Evolutionary conservation across 257 asterid species (phyloP).

Genomic region (Nicotiana benthamiana): DNA sequence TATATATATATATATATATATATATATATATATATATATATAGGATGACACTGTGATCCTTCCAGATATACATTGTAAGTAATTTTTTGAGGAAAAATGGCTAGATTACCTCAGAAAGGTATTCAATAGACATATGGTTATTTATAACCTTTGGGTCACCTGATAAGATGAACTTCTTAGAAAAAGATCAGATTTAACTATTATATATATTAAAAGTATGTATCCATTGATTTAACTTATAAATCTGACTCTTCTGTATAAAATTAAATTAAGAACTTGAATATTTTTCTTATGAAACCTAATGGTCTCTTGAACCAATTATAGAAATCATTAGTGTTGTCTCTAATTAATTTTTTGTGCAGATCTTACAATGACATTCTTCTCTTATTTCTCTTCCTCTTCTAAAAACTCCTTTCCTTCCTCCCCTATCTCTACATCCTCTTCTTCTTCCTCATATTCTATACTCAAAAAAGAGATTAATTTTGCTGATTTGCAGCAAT

Average conservation of each 20-base stretch:
- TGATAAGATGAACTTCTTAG: no score
- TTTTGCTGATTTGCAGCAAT: no score
- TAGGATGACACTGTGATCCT: no score
- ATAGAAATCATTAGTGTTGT: background rate
- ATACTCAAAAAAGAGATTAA: background rate
- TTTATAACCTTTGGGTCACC: no score
- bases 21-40: no score
- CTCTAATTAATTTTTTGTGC: background rate
- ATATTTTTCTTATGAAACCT: background rate
- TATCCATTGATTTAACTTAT: background rate
- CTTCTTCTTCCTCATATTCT: background rate
- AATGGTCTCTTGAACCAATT: background rate
- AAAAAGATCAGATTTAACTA: no score
- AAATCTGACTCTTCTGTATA: background rate
- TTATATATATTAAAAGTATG: no score
- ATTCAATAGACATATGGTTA: no score
- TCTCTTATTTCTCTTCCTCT: background rate
- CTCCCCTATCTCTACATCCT: background rate
- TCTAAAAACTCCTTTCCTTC: background rate
- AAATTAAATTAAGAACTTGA: background rate
- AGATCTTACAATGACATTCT: background rate
- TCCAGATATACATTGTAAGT: no score
- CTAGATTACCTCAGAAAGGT: no score
- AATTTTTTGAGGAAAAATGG: no score
- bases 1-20: no score